Evolutionary conservation across 495 filamentous ascomycete genomes (phyloP).

Genomic region (Aspergillus mulundensis): DNA sequence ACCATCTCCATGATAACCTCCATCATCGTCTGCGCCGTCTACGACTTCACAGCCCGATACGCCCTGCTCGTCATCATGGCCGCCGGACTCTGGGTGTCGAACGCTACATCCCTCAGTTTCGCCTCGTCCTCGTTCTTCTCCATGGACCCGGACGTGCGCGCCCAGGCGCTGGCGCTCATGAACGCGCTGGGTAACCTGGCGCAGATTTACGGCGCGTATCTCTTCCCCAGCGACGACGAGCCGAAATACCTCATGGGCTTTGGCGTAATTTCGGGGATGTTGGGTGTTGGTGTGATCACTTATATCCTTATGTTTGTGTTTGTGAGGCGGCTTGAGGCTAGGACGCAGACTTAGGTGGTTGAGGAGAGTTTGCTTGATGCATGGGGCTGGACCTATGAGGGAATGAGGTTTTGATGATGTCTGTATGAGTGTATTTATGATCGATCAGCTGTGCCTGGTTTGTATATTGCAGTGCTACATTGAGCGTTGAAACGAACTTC

Average conservation of each 20-base stretch:
- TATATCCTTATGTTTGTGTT: constrained; percentile 8
- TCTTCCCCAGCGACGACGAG: constrained; percentile 5
- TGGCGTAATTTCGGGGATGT: constrained; percentile 12
- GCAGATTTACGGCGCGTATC: constrained; percentile 44
- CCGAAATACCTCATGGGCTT: constrained; percentile 16
- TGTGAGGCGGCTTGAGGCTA: not conserved
- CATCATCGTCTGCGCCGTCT: constrained; percentile 39
- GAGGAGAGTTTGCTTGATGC: too few species aligned
- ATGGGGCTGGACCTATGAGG: too few species aligned
- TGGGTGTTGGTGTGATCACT: constrained; percentile 8
- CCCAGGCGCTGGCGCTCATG: constrained; percentile 45
- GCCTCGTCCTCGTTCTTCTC: constrained; percentile 29
- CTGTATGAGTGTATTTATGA: too few species aligned
- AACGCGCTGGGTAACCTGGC: constrained; percentile 49
- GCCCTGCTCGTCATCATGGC: constrained; percentile 36
- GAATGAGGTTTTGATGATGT: too few species aligned
- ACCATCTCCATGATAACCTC: constrained; percentile 36
- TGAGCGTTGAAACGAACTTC: too few species aligned
- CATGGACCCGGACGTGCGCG: constrained; percentile 31
- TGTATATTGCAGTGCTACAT: too few species aligned
- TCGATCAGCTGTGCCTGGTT: too few species aligned
- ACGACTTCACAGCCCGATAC: constrained; percentile 46
- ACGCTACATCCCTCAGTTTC: constrained; percentile 33
- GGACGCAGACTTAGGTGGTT: not conserved
- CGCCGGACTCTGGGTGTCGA: constrained; percentile 44